phyloP scores from a whole-genome alignment of 176 grass and related monocot species.

The Tillandsia fasciculata region DNA sequence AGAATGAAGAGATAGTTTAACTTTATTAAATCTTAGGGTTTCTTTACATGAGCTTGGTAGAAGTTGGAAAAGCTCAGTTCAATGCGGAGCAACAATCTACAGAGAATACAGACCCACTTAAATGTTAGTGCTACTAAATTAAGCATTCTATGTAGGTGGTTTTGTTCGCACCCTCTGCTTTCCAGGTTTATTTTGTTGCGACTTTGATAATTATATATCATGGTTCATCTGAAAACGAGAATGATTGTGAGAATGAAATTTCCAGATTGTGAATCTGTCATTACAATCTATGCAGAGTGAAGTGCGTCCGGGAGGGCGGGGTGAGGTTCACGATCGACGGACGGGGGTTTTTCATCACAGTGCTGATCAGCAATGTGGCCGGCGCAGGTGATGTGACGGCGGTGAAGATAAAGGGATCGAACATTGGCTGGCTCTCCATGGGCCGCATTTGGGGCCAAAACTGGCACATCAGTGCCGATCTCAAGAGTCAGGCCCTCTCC shows the following conservation, averaged over 20 bases:
- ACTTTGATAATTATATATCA: no score
- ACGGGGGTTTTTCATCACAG: slow-evolving; percentile 53
- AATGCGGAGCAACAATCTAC: no score
- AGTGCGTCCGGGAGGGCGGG: slow-evolving; percentile 72
- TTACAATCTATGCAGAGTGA: slow-evolving; percentile 48
- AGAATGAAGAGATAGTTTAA: no score
- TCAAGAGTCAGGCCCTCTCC: slow-evolving; percentile 66
- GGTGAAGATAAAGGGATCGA: slow-evolving; percentile 80
- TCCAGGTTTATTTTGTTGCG: no score
- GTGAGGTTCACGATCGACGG: slow-evolving; percentile 61
- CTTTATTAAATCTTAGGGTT: no score
- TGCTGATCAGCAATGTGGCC: slow-evolving; percentile 88
- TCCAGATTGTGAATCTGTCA: slow-evolving; percentile 3
- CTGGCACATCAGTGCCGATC: slow-evolving; percentile 85
- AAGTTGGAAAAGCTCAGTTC: no score
- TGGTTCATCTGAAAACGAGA: background rate
- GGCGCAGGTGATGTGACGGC: slow-evolving; percentile 69
- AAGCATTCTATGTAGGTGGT: no score
- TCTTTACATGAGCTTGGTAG: no score
- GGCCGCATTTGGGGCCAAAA: slow-evolving; percentile 90
- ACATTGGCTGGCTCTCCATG: slow-evolving; percentile 81
- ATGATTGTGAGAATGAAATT: slow-evolving; percentile 6
- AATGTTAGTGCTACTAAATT: no score
- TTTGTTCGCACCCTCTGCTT: no score
- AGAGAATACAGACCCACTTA: no score